A percentile compares a stretch with the other conserved stretches of the same genome.
These are phyloP conservation scores for Hyphopichia burtonii DNA, from an alignment of 1,139 yeast genomes.

Conservation along the genomic window DNA sequence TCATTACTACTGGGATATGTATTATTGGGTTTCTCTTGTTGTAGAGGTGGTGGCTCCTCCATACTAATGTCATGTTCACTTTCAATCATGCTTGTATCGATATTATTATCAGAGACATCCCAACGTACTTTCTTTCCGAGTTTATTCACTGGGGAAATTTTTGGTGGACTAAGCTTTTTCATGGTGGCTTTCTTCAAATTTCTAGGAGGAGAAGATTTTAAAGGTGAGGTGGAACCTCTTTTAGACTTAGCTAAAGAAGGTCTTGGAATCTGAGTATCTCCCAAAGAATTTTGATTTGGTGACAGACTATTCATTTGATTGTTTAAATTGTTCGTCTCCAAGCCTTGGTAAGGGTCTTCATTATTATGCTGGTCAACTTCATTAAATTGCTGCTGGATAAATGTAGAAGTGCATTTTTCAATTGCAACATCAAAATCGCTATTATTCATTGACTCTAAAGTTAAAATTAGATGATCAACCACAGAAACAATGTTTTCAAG, in stretches of 20 bases:
- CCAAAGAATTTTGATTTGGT: not conserved
- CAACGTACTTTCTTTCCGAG: slow-evolving; percentile 35
- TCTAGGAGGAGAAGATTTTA: slow-evolving; percentile 28
- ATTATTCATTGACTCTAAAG: slow-evolving; percentile 29
- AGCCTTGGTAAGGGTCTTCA: not conserved
- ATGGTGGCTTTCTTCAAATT: slow-evolving; percentile 17
- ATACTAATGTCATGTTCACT: slow-evolving; percentile 19
- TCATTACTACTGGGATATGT: slow-evolving; percentile 13
- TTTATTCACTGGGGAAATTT: slow-evolving; percentile 13
- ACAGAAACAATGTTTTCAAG: slow-evolving; percentile 5
- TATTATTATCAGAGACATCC: slow-evolving; percentile 19
- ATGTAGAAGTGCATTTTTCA: slow-evolving; percentile 28
- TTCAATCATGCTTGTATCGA: slow-evolving; percentile 31
- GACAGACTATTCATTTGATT: not conserved
- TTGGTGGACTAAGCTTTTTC: slow-evolving; percentile 15
- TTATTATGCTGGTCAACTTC: slow-evolving; percentile 7
- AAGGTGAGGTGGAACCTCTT: slow-evolving; percentile 30
- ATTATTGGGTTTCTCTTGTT: slow-evolving; percentile 21
- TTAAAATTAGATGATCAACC: slow-evolving; percentile 11
- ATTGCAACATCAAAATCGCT: slow-evolving; percentile 39
- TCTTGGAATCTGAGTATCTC: not conserved
- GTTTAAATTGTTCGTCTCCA: not conserved
- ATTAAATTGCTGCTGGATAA: slow-evolving; percentile 26
- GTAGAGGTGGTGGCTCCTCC: slow-evolving; percentile 15
- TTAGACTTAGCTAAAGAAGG: slow-evolving; percentile 11